phyloP scores from a whole-genome alignment of 2,329 filamentous ascomycete genomes.

The Bertia moriformis region DNA sequence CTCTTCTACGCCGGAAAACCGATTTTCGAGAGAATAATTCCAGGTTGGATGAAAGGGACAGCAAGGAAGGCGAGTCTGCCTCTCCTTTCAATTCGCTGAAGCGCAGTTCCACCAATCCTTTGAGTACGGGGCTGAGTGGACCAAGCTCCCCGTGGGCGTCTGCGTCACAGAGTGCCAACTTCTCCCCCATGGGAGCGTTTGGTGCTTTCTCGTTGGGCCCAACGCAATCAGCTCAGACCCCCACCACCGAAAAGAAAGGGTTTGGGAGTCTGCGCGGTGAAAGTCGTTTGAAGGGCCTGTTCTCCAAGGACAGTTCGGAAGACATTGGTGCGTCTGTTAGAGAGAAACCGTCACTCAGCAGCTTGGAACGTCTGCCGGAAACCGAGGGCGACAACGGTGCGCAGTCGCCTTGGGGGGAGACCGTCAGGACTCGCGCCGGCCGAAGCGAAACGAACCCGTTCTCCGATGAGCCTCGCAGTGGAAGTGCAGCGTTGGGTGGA shows the following conservation, averaged over 20 bases:
- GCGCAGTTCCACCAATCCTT: neutral
- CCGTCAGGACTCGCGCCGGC: neutral
- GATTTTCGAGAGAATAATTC: neutral
- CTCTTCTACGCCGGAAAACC: conserved; percentile 1
- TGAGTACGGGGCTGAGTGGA: neutral
- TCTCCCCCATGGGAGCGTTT: conserved; percentile 29
- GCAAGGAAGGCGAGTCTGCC: neutral
- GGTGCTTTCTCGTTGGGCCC: conserved; percentile 71
- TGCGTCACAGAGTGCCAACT: neutral
- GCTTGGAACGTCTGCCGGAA: conserved; percentile 32
- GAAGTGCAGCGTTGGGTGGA: neutral
- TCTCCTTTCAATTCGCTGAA: conserved; percentile 1
- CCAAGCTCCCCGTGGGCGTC: neutral
- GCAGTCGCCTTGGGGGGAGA: neutral
- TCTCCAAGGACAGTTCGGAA: conserved; percentile 64
- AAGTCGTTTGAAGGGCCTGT: conserved; percentile 73
- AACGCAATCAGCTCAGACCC: conserved; percentile 21
- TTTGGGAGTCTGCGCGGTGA: conserved; percentile 49
- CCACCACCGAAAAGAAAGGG: conserved; percentile 51
- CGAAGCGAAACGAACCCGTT: conserved; percentile 1
- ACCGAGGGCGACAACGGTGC: conserved; percentile 34
- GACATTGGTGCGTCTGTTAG: conserved; percentile 35
- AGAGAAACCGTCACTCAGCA: conserved; percentile 26
- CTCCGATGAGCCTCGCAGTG: conserved; percentile 1
- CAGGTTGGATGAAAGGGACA: neutral